Evolutionary conservation across 2,329 filamentous ascomycete species (phyloP), one percentile per base, ranked within the genome.

Genomic region (Epichloe hybrida): DNA sequence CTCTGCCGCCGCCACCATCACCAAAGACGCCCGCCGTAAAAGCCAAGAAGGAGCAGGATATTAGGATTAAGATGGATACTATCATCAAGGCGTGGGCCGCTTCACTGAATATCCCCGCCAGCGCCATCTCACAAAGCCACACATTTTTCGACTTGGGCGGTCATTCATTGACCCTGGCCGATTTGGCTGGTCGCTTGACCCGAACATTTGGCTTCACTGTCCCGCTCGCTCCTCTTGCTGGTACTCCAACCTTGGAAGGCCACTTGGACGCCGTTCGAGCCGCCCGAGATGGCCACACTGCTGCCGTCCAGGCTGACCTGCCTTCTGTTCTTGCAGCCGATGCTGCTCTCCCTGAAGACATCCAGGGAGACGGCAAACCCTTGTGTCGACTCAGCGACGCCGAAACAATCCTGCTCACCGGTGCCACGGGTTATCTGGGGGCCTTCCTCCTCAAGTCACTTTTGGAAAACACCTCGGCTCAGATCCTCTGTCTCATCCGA

Each of bases 61-160:
- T 82, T 52, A 78, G 79, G 13, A 81, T 89, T 58, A 76, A 73
- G 54, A 73, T 83, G 50, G 76, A 84, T 46, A 78, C 81, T 15
- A 79, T 91, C 37, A 78, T 83, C 13, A 78, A 83, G 57, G 73
- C 84, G 50, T 91, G 86, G 86, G 83, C 85, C 2, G 72, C 79
- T 2, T 78, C 81, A 27, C 72, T 91, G 13, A 81, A 83, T 54
- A 76, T 84, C n/a, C 75, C 83, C 0, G 68, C 72, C 9, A 74
- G 67, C 40, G 72, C 76, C 20, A 77, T 90, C 23, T 84, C 83
- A 61, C 76, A 71, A 2, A 81, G 86, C 54, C 82, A 88, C 62
- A 84, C 82, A 63, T 91, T 91, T 66, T 91, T 90, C 62, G 86
- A 90, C 53, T 70, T 91, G 2, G 86, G 86, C 37, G 86, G 86